A percentile compares a stretch with the other conserved stretches of the same genome.
Conservation (phyloP, 2,329 filamentous ascomycete genomes). For the Diaporthe destruens region DNA sequence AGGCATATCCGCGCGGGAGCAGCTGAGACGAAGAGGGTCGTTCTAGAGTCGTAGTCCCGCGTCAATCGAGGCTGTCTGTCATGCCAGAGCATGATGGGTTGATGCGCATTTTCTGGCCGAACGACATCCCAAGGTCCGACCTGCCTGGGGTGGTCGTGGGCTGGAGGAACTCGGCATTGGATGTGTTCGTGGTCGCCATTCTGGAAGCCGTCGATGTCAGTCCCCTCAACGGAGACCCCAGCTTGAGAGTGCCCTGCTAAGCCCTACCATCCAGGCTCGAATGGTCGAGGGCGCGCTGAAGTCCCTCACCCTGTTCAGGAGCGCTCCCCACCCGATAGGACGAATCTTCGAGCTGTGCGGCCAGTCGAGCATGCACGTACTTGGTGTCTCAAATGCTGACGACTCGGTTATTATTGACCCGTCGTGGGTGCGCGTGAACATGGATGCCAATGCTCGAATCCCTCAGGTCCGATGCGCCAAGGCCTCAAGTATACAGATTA, state of each 20-base stretch:
- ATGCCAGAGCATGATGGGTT: slow-evolving; percentile 85
- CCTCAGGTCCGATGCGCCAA: slow-evolving; percentile 81
- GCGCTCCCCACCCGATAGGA: slow-evolving; percentile 81
- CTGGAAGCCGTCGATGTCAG: slow-evolving; percentile 91
- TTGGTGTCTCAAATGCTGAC: slow-evolving; percentile 82
- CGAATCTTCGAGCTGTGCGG: slow-evolving; percentile 89
- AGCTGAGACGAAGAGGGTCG: slow-evolving; percentile 92
- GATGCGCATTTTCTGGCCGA: slow-evolving; percentile 99
- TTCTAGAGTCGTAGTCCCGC: slow-evolving; percentile 70
- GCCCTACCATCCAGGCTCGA: slow-evolving; percentile 65
- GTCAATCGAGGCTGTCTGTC: slow-evolving; percentile 55
- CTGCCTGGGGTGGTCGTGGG: slow-evolving; percentile 89
- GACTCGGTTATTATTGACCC: slow-evolving; percentile 70
- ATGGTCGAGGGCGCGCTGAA: slow-evolving; percentile 91
- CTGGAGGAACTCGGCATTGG: slow-evolving; percentile 92
- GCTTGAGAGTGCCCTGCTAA: slow-evolving; percentile 47
- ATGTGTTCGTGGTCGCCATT: slow-evolving; percentile 90
- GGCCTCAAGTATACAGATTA: slow-evolving; percentile 83
- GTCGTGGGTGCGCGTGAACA: slow-evolving; percentile 75
- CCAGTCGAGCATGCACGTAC: slow-evolving; percentile 83
- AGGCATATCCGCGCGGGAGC: slow-evolving; percentile 94
- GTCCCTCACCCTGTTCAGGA: slow-evolving; percentile 84
- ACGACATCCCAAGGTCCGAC: slow-evolving; percentile 80
- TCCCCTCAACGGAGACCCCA: slow-evolving; percentile 28
- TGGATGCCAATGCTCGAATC: slow-evolving; percentile 62